Percentiles rank a stretch among this genome's conserved stretches.
phyloP scores from a whole-genome alignment of 129 eudicot species.

The Cynara cardunculus region DNA sequence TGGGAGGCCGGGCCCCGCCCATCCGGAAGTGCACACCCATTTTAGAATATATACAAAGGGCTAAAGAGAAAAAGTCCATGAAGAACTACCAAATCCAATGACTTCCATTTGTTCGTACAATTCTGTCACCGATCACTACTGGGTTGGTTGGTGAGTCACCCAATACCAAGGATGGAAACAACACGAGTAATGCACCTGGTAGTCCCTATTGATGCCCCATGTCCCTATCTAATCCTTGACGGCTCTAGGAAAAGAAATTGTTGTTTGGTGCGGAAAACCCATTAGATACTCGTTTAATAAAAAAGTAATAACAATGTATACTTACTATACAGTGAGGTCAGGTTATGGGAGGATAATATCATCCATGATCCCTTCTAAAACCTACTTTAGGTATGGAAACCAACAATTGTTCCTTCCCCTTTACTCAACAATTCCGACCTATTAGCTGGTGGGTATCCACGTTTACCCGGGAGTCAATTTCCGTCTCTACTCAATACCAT shows the following conservation, averaged over 20 bases:
- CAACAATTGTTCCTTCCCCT: not conserved
- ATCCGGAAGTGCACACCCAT: no score
- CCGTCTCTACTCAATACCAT: not conserved
- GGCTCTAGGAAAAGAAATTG: not conserved
- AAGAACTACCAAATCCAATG: no score
- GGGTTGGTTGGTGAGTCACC: no score
- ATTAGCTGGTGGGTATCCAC: not conserved
- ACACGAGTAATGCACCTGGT: not conserved
- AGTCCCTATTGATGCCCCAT: not conserved
- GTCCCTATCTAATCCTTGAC: not conserved
- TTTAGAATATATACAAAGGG: no score
- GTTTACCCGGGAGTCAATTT: not conserved
- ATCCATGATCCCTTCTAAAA: not conserved
- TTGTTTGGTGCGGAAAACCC: not conserved
- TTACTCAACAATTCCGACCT: not conserved
- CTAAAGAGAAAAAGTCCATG: no score
- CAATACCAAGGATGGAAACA: not conserved
- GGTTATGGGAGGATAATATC: not conserved
- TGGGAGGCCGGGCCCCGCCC: no score
- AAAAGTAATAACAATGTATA: no score
- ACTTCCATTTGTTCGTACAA: no score
- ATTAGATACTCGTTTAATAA: not conserved
- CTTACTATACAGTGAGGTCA: no score
- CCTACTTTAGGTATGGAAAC: not conserved
- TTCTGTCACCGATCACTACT: no score